These are phyloP conservation scores for Jackrogersella multiformis DNA, from an alignment of 495 filamentous ascomycete genomes.

Conservation along the genomic window DNA sequence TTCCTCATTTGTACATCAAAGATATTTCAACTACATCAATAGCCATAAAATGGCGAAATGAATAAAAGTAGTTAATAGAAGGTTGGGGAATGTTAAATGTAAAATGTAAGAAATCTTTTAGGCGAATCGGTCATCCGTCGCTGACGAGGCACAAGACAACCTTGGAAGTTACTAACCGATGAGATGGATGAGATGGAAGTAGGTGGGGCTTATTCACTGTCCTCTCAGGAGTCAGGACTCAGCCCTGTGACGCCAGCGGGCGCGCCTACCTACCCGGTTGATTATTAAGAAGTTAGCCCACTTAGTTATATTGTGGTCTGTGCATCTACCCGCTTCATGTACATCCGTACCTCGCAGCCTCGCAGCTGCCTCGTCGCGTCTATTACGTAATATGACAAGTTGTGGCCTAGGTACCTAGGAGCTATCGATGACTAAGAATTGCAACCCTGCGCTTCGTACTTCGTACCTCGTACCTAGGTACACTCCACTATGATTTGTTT, in stretches of 20 bases:
- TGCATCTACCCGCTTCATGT: neutral
- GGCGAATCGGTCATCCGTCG: conserved; percentile 13
- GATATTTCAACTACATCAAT: neutral
- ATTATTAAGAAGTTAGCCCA: conserved; percentile 12
- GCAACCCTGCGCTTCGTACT: too few relatives aligned
- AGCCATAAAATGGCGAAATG: conserved; percentile 23
- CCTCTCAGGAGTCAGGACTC: too few relatives aligned
- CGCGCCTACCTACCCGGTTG: neutral
- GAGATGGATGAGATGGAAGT: conserved; percentile 20
- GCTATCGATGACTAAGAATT: too few relatives aligned
- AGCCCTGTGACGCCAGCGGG: conserved; percentile 33
- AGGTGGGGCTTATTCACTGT: too few relatives aligned
- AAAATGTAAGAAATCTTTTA: conserved; percentile 5
- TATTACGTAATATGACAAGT: too few relatives aligned
- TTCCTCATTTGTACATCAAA: conserved; percentile 10
- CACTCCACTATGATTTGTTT: conserved; percentile 12
- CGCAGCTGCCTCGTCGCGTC: too few relatives aligned
- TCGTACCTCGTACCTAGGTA: conserved; percentile 33
- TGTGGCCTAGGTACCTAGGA: too few relatives aligned
- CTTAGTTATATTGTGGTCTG: neutral
- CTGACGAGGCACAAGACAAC: too few relatives aligned
- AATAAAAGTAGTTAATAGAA: conserved; percentile 1
- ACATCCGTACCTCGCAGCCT: too few relatives aligned
- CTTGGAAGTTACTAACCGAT: conserved; percentile 19
- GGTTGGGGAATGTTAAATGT: too few relatives aligned